Base-by-base conservation (phyloP, 148 eudicot species). In the Rhododendron ferrugineum region DNA sequence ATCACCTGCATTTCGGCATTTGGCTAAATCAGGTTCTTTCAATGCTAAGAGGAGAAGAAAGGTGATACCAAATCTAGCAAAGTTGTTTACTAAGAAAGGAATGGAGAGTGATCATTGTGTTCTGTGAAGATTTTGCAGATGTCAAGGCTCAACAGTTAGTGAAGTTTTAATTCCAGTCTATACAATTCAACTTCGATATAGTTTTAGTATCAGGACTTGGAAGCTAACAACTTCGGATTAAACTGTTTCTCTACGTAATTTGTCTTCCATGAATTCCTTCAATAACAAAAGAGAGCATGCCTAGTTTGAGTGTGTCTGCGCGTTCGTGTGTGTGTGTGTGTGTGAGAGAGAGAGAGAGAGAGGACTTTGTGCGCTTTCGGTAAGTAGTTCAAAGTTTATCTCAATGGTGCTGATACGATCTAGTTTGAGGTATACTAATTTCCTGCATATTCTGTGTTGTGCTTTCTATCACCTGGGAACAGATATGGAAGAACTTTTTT, bases 11-110 rank as follows among this genome's bases (percentile, higher is more conserved):
- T 56, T 85, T 84, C 88, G 93, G 81, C 88, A 88, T 42, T 47
- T 86, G 54, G 85, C 88, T 82, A 86, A 86, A 85, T 88, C 95
- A 3, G 84, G 89, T 80, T 90, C 94, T 80, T 81, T 85, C 52
- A 85, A 85, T 3, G 62, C 88, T 52, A 90, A 85, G 88, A 94
- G 94, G 90, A 94, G 85, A 88, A 90, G 81, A 86, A 92, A 85
- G 88, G 92, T 84, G 79, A 89, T 91, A 87, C 91, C 89, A 62
- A 88, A 88, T 82, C 81, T 92, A 40, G 91, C 88, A 68, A 93
- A 93, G 88, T 90, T 90, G 60, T 92, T 92, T 73, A 88, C 87
- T 50, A 89, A 86, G 78, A 83, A 88, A 86, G 84, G 85, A 66
- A 84, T 28, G 73, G 88, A 90, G 54, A 64, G 46, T 46, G 86